Evolutionary conservation across 345 rosid species (phyloP), one percentile per base, ranked within the genome.

Genomic region (Ceriops zippeliana): DNA sequence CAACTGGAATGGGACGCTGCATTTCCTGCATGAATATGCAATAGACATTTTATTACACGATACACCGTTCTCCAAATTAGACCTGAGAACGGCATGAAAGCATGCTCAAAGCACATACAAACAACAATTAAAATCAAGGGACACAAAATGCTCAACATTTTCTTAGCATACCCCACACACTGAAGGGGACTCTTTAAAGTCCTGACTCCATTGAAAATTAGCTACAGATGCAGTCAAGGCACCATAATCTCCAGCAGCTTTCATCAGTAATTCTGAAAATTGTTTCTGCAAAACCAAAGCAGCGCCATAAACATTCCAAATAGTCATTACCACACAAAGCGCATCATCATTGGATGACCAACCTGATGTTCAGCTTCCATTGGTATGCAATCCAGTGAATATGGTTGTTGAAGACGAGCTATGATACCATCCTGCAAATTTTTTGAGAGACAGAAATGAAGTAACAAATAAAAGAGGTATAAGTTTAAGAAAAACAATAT

Each of bases 291-390:
- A 8, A 30, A 52, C 54, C 60, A 71, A 74, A 72, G 19, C 20
- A 2, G 16, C 6, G n/a, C 19, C 17, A 31, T 47, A 16, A 56
- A 24, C 30, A 24, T 24, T 10, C 59, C 59, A 10, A 56, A 24
- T 21, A 24, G 16, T 56, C 26, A 56, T 24, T 56, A 3, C 11
- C 30, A 56, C 26, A 10, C 46, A 42, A 20, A 42, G 65, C 9
- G 54, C 47, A 63, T 2, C 61, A 24, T 42, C 49, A 38, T 27
- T 30, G 11, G 66, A 72, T 24, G 34, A 73, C 81, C 47, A 70
- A 90, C 99, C 92, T 96, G 98, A 84, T 85, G 92, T 76, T 96
- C 98, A 68, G 98, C 99, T 87, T 92, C 99, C 63, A 96, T 98
- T 5, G 98, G 99, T 80, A 96, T 96, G 78, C 99, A 96, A 72